phyloP scores from a whole-genome alignment of 768 basidiomycete genomes.

The Suillus occidentalis region DNA sequence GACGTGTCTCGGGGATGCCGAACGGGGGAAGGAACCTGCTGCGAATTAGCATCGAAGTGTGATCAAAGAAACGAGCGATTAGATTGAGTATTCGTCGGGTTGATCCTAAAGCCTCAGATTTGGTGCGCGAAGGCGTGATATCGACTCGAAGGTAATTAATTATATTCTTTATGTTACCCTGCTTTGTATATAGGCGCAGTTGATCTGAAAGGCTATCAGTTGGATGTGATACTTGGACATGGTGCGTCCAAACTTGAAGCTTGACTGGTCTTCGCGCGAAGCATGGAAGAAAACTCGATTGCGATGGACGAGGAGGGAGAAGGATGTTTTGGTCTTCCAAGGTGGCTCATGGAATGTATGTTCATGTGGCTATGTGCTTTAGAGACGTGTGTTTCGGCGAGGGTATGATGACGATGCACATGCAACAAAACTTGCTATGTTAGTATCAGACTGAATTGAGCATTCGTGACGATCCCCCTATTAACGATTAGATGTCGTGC shows the following conservation, averaged over 20 bases:
- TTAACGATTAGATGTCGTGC: not conserved
- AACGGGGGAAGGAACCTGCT: not conserved
- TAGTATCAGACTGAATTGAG: not conserved
- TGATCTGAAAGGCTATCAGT: not conserved
- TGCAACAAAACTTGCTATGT: not conserved
- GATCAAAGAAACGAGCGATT: not conserved
- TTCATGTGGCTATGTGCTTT: not conserved
- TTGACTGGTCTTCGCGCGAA: not conserved
- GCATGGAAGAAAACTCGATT: not conserved
- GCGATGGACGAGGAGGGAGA: not conserved
- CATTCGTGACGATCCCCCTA: not conserved
- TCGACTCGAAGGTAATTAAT: not conserved
- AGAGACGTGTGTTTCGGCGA: not conserved
- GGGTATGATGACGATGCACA: not conserved
- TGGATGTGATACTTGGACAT: not conserved
- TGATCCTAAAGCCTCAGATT: not conserved
- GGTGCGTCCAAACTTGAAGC: not conserved
- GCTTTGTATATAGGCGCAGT: not conserved
- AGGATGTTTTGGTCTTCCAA: not conserved
- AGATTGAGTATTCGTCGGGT: not conserved
- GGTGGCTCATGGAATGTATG: too few species aligned
- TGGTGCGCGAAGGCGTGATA: not conserved
- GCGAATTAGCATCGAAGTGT: not conserved
- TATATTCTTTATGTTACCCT: not conserved
- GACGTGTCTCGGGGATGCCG: not conserved